Percentiles rank a stretch among this genome's conserved stretches.
Conservation (phyloP, 2,329 filamentous ascomycete genomes). For the Didymella segeticola region DNA sequence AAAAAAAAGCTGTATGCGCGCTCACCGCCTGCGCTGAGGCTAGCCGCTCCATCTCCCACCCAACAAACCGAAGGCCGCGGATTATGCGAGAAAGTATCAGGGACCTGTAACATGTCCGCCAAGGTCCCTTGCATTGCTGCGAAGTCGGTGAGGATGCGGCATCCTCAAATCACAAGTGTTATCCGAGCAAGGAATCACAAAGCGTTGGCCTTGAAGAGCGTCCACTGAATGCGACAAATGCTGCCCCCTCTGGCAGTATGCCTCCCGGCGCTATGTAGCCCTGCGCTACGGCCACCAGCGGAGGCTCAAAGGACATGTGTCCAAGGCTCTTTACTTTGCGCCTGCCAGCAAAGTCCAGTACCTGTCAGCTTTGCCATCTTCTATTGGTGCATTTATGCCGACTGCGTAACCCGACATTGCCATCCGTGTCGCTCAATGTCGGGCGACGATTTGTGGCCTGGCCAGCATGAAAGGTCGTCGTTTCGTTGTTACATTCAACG, state of each 20-base stretch:
- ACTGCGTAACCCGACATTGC: background rate
- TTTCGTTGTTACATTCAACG: conserved; percentile 1
- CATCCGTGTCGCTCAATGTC: conserved; percentile 2
- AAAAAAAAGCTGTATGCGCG: conserved; percentile 10
- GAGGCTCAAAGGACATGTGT: conserved; percentile 18
- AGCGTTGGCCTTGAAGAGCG: too few relatives aligned
- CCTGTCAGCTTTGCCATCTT: background rate
- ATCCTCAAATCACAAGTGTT: too few relatives aligned
- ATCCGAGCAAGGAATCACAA: too few relatives aligned
- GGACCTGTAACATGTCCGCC: background rate
- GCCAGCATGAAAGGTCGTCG: background rate
- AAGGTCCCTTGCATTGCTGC: background rate
- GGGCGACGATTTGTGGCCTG: conserved; percentile 4
- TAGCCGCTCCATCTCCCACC: conserved; percentile 12
- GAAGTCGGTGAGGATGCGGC: background rate
- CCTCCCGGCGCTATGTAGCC: conserved; percentile 10
- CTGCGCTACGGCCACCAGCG: conserved; percentile 28
- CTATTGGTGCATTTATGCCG: background rate
- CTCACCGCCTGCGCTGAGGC: conserved; percentile 20
- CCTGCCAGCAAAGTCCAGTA: background rate
- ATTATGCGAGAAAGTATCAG: conserved; percentile 20
- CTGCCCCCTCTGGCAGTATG: conserved; percentile 7
- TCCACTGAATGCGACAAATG: background rate
- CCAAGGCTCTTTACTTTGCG: background rate
- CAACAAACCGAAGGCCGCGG: conserved; percentile 18